These are phyloP conservation scores for Exophiala bonariae DNA, from an alignment of 2,329 filamentous ascomycete genomes.

Conservation along the genomic window DNA sequence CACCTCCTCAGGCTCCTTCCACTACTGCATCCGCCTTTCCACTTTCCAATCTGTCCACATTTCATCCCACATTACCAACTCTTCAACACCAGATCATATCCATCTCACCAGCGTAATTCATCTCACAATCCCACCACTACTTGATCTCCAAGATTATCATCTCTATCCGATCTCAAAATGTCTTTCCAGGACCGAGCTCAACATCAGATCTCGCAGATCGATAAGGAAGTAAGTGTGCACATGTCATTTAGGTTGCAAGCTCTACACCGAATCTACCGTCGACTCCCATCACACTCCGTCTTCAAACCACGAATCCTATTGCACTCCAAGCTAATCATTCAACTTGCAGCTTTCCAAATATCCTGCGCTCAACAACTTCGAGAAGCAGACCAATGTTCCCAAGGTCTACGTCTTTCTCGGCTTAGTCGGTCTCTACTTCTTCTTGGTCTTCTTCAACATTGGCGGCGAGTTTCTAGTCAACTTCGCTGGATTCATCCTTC, in stretches of 20 bases:
- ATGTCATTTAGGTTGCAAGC: conserved; percentile 13
- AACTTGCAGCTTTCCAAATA: conserved; percentile 64
- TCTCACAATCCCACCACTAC: background rate
- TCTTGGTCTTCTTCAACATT: conserved; percentile 72
- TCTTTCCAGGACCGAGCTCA: conserved; percentile 63
- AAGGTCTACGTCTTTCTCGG: conserved; percentile 69
- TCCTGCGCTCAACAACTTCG: conserved; percentile 65
- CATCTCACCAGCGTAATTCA: background rate
- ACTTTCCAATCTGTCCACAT: background rate
- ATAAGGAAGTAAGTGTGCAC: conserved; percentile 59
- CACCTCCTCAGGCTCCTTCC: background rate
- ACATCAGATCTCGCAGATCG: conserved; percentile 65
- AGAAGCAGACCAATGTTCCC: conserved; percentile 67
- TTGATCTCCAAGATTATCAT: too few species aligned
- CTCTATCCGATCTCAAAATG: conserved; percentile 18
- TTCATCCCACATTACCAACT: background rate
- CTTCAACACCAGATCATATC: background rate
- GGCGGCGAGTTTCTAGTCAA: conserved; percentile 69
- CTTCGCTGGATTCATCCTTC: conserved; percentile 64
- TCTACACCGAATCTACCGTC: conserved; percentile 1
- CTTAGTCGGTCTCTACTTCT: conserved; percentile 66
- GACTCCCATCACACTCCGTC: background rate
- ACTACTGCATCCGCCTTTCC: background rate
- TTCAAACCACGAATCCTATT: background rate
- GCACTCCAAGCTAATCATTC: conserved; percentile 6